Evolutionary conservation across 2,329 filamentous ascomycete species (phyloP), one percentile per base, ranked within the genome.

Genomic region (Rhexocercosporidium sp.): DNA sequence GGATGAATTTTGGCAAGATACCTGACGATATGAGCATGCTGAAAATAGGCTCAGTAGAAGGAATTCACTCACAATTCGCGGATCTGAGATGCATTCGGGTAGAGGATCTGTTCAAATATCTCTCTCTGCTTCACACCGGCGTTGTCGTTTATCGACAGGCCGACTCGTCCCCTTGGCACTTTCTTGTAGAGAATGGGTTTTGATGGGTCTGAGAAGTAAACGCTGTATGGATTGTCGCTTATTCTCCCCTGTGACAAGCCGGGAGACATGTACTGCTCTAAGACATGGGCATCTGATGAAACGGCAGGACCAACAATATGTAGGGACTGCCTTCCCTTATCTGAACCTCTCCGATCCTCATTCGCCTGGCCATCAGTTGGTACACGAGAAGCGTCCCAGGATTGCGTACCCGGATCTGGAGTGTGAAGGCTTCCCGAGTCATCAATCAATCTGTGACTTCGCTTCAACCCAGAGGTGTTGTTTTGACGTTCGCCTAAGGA

Each of bases 241-340:
- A 70, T 8, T 75, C 77, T 39, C 14, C 9, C 75, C 77, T 39
- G 12, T 25, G 62, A 14, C 73, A 7, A 77, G 72, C 66, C 77
- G 75, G 29, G 73, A 20, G 82, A 82, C 66, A 89, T 82, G 65
- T 87, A 88, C 61, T 86, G 83, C n/a, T 87, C 84, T 54, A 89
- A 80, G 12, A 89, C 82, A 62, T 89, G 86, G 1, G 84, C 86
- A 77, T 90, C 87, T 59, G 84, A 84, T 5, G 85, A 86, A 6
- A 85, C 82, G 6, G 86, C 85, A 0, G 87, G 87, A 0, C 87
- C 86, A 61, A 90, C 82, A 66, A 90, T 88, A 25, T 70, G 88
- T 84, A 68, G n/a, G 64, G 62, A 69, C 67, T 69, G 66, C 20
- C 62, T 69, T 20, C 61, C 46, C 20, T 60, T 34, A 8, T 29